Evolutionary conservation across 78 protist species (phyloP).

Genomic region (Parvularia atlantis): DNA sequence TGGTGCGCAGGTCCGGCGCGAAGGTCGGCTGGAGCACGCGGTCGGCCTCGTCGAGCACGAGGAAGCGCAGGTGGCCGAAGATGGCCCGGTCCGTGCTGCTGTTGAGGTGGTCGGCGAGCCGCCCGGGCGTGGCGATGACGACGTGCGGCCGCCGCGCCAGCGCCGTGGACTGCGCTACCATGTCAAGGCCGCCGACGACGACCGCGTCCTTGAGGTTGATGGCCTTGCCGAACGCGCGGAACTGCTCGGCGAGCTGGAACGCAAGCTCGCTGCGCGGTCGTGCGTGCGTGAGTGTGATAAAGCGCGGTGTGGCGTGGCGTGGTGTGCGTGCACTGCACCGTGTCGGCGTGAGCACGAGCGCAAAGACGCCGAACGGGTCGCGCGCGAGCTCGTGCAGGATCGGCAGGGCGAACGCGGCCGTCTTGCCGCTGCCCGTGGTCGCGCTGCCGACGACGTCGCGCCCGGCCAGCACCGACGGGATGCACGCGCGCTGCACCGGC

Average conservation of each 20-base stretch:
- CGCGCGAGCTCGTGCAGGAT: conserved; percentile 66
- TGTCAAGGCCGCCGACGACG: conserved; percentile 76
- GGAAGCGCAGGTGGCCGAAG: conserved; percentile 19
- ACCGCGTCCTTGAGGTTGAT: conserved; percentile 37
- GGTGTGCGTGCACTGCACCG: conserved; percentile 10
- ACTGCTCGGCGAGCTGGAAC: conserved; percentile 78
- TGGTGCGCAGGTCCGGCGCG: background rate
- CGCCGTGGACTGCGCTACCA: conserved; percentile 53
- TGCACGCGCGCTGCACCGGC: conserved; percentile 28
- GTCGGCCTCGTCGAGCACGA: conserved; percentile 84
- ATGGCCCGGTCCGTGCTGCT: conserved; percentile 10
- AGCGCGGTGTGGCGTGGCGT: too few species aligned
- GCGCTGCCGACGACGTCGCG: conserved; percentile 57
- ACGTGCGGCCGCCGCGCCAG: conserved; percentile 78
- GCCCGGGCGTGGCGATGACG: conserved; percentile 91
- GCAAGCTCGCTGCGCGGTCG: conserved; percentile 55
- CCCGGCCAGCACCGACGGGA: conserved; percentile 32
- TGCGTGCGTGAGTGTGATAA: background rate
- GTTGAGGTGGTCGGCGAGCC: conserved; percentile 50
- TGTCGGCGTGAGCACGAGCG: conserved; percentile 86
- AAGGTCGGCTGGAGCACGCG: conserved; percentile 34
- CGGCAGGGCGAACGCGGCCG: conserved; percentile 96
- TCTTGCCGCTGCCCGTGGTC: conserved; percentile 90
- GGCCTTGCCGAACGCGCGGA: conserved; percentile 65
- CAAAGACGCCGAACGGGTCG: conserved; percentile 84